Conservation (phyloP, 2,329 filamentous ascomycete species). For the Didymella pinodella region DNA sequence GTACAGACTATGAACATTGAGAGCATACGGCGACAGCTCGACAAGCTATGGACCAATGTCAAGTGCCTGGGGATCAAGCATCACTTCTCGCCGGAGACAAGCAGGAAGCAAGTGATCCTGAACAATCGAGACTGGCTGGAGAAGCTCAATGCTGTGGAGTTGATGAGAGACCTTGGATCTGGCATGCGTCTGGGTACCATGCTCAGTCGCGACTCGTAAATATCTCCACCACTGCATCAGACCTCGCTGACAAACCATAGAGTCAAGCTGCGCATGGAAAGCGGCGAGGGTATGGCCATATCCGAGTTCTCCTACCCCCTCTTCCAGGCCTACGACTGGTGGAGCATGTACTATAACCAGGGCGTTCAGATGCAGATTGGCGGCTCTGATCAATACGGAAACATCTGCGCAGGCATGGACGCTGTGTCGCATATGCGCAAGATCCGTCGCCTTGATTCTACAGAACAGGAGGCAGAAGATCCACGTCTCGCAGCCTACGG, state of each 20-base stretch:
- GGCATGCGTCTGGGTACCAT: constrained; percentile 83
- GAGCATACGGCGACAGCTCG: constrained; percentile 73
- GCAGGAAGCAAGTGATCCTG: constrained; percentile 71
- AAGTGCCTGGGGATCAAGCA: constrained; percentile 70
- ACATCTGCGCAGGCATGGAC: constrained; percentile 90
- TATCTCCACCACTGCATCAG: constrained; percentile 29
- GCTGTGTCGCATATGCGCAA: constrained; percentile 77
- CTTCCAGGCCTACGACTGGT: constrained; percentile 97
- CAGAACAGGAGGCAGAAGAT: constrained; percentile 39
- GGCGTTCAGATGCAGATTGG: constrained; percentile 87
- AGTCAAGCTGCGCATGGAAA: constrained; percentile 83
- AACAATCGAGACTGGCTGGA: constrained; percentile 91
- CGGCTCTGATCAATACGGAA: constrained; percentile 94
- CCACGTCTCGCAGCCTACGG: constrained; percentile 69
- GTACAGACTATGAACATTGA: constrained; percentile 70
- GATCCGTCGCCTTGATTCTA: constrained; percentile 26
- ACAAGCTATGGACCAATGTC: constrained; percentile 77
- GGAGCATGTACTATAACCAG: constrained; percentile 76
- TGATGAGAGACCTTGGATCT: constrained; percentile 76
- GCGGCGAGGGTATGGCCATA: constrained; percentile 90
- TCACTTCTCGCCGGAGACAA: constrained; percentile 69
- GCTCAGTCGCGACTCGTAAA: constrained; percentile 86
- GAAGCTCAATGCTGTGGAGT: constrained; percentile 73
- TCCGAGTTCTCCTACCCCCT: constrained; percentile 93
- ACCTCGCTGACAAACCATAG: constrained; percentile 49